Conservation (phyloP, 2,329 filamentous ascomycete genomes). For the Colletotrichum sojae region DNA sequence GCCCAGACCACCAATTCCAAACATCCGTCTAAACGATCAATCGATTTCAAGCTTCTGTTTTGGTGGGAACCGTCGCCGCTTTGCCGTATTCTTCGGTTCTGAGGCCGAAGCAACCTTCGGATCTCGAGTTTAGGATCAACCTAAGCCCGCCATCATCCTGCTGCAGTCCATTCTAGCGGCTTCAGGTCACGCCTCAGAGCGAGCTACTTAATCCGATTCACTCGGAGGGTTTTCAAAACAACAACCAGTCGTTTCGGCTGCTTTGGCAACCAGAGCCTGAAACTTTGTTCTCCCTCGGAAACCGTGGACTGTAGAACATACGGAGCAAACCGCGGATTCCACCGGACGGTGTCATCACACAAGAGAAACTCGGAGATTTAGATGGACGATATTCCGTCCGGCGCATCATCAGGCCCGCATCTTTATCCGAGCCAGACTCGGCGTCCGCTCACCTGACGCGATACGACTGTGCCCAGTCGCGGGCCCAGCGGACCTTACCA, state of each 20-base stretch:
- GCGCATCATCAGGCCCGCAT: background rate
- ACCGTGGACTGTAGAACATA: background rate
- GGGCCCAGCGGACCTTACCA: slow-evolving; percentile 1
- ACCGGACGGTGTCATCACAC: no score
- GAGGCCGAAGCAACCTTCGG: no score
- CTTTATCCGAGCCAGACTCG: slow-evolving; percentile 5
- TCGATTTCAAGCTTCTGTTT: no score
- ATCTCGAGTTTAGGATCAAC: no score
- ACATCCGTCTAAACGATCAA: background rate
- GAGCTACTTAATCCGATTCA: background rate
- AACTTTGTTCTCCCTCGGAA: background rate
- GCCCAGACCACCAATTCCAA: background rate
- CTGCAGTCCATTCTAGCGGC: background rate
- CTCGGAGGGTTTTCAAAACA: no score
- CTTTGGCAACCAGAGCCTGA: background rate
- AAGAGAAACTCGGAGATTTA: background rate
- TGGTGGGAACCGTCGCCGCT: no score
- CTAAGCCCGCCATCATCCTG: no score
- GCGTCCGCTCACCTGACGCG: background rate
- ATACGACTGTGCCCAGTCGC: background rate
- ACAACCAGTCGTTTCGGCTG: slow-evolving; percentile 1
- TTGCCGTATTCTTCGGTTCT: no score
- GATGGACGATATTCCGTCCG: background rate
- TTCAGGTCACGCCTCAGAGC: background rate
- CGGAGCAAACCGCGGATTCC: background rate